Base-by-base conservation (phyloP, 2,329 filamentous ascomycete genomes). In the Botryotinia calthae region DNA sequence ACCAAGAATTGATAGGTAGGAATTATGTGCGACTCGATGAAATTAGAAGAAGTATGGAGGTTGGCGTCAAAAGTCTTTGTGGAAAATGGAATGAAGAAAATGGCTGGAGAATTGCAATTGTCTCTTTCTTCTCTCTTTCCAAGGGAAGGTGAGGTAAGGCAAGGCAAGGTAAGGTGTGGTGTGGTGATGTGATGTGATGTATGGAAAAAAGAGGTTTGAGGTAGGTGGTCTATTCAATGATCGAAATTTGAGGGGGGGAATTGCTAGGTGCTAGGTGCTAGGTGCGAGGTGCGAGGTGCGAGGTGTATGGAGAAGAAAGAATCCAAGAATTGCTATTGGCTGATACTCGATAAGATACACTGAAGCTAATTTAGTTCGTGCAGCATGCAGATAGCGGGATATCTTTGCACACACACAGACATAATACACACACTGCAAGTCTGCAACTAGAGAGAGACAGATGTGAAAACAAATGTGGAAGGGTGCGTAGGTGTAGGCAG, bases 351-450 rank as follows among this genome's bases (percentile, higher is more conserved):
- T 70, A 48, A 70, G 67, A 70, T 70, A 70, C 40, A 70, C 37
- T 48, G 42, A 12, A 70, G 22, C 37, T 62, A 70, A 46, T 61
- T 70, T 70, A 70, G 67, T 48, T 61, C 56, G 67, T 70, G 67
- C 67, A 70, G 67, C 56, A 69, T 70, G 56, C 67, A 70, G 54
- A 61, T 70, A 70, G 67, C 40, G 67, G 54, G 67, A 44, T 70
- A 61, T 70, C 67, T 61, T 61, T 70, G 37, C 25, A 68, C 64
- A 67, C 63, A 34, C 42, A 48, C 42, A 22, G 22, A 42, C 63
- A 37, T 34, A 34, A 34, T 5, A 37, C 42, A 46, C 42, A 54
- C 48, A 14, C 25, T n/a, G 25, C 58, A 61, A 59, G 28, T 22
- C 28, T 59, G 18, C 56, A 37, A 22, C 31, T 37, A 22, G 31